phyloP scores from a whole-genome alignment of 768 basidiomycete species.

The Phylloporus sp. region DNA sequence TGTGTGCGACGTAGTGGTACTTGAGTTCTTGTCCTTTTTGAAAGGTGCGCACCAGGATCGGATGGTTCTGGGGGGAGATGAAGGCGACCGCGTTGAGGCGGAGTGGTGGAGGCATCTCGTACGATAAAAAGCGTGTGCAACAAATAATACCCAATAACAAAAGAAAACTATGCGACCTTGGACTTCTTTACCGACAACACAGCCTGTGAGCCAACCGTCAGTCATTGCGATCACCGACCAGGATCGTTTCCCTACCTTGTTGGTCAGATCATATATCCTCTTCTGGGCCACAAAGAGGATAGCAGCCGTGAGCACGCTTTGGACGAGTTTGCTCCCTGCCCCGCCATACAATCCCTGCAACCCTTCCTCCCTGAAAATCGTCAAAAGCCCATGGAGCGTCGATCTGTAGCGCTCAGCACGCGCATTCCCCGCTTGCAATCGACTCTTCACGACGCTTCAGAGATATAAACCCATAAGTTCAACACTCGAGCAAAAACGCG shows the following conservation, averaged over 20 bases:
- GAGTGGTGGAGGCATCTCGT: conserved; percentile 61
- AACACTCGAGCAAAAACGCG: neutral
- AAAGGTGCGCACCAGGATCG: conserved; percentile 74
- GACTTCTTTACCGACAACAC: conserved; percentile 10
- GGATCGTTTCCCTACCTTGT: conserved; percentile 31
- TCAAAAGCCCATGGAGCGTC: conserved; percentile 67
- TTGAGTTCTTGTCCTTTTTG: conserved; percentile 60
- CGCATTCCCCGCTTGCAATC: conserved; percentile 71
- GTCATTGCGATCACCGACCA: neutral
- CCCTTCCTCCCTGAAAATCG: conserved; percentile 76
- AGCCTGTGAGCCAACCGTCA: conserved; percentile 12
- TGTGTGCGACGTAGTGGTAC: conserved; percentile 90
- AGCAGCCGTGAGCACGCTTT: conserved; percentile 90
- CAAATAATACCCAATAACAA: neutral
- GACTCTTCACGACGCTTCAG: conserved; percentile 63
- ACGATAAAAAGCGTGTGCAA: no score
- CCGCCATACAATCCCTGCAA: conserved; percentile 84
- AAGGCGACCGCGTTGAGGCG: conserved; percentile 80
- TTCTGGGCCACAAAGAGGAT: conserved; percentile 90
- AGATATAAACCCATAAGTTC: neutral
- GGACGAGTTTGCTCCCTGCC: conserved; percentile 79
- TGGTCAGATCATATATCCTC: conserved; percentile 72
- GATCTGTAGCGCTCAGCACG: conserved; percentile 69
- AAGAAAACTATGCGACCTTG: neutral
- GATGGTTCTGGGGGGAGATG: conserved; percentile 76